These are phyloP conservation scores for Phialophora macrospora DNA, from an alignment of 2,329 filamentous ascomycete species.

Conservation along the genomic window DNA sequence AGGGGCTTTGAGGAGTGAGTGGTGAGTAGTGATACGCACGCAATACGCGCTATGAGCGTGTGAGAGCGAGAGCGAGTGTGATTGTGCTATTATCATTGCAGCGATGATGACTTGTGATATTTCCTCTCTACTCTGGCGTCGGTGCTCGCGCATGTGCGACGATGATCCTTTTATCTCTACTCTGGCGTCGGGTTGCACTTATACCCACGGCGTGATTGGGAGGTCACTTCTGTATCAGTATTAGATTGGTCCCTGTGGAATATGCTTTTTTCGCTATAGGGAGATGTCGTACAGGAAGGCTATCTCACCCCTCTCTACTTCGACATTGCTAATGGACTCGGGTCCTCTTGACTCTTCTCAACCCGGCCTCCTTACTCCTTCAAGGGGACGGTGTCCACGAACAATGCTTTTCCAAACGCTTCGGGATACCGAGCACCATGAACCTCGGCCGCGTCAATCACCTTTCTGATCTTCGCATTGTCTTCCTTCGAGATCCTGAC, in stretches of 20 bases:
- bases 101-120: not conserved
- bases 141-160: not conserved
- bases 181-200: not conserved
- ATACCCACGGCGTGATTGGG: not conserved
- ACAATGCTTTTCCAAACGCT: constrained; percentile 27
- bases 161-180: not conserved
- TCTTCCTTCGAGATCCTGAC: constrained; percentile 39
- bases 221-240: constrained; percentile 1
- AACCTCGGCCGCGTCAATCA: constrained; percentile 37
- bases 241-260: not conserved
- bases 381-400: constrained; percentile 37
- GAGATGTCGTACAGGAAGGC: not conserved
- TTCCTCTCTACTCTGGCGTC: not conserved
- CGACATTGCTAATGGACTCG: constrained; percentile 15
- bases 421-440: constrained; percentile 38
- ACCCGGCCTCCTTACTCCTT: constrained; percentile 21
- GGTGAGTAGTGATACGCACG: not conserved
- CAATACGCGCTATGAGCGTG: not conserved
- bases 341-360: not conserved
- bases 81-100: not conserved
- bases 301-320: constrained; percentile 21
- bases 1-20: constrained; percentile 27
- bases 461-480: constrained; percentile 44
- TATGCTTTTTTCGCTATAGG: constrained; percentile 13
- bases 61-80: not conserved